A percentile compares a stretch with the other conserved stretches of the same genome.
Evolutionary conservation across 2,329 filamentous ascomycete species (phyloP).

Genomic region (Aspergillus terreus): DNA sequence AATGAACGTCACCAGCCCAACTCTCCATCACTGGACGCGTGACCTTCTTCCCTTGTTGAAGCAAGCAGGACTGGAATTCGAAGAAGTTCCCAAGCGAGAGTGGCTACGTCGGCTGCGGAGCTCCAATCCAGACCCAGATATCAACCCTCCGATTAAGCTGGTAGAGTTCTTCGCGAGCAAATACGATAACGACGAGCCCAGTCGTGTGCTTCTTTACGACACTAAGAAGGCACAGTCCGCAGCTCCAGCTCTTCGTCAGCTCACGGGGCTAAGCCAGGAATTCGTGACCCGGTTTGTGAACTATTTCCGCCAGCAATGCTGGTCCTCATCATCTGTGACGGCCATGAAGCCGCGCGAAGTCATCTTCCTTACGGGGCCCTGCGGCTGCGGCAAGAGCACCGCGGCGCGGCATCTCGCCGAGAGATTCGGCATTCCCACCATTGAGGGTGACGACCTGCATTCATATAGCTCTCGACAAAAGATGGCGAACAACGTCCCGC

Average conservation of each 20-base stretch:
- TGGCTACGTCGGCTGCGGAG: conserved; percentile 37
- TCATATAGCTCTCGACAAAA: conserved; percentile 49
- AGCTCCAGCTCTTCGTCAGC: conserved; percentile 13
- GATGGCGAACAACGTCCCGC: conserved; percentile 48
- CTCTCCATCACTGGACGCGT: conserved; percentile 36
- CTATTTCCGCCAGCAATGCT: conserved; percentile 15
- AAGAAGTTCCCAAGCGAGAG: conserved; percentile 19
- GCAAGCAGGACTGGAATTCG: conserved; percentile 37
- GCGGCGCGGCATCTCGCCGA: conserved; percentile 46
- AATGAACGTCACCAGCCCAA: conserved; percentile 51
- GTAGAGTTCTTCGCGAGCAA: conserved; percentile 52
- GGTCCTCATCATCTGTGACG: conserved; percentile 1
- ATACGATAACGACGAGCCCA: conserved; percentile 40
- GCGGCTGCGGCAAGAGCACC: conserved; percentile 53
- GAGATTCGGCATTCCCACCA: conserved; percentile 26
- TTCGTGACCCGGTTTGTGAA: conserved; percentile 12
- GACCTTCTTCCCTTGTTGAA: conserved; percentile 53
- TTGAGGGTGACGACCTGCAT: conserved; percentile 53
- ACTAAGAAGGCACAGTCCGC: conserved; percentile 16
- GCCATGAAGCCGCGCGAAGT: conserved; percentile 7
- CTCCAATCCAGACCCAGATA: conserved; percentile 45
- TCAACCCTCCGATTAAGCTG: conserved; percentile 52
- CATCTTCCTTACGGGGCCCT: conserved; percentile 46
- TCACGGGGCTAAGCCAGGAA: conserved; percentile 6
- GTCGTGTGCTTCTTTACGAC: conserved; percentile 26